These are phyloP conservation scores for Bryum argenteum DNA, from an alignment of 225 moss, liverwort and hornwort genomes.

Conservation along the genomic window DNA sequence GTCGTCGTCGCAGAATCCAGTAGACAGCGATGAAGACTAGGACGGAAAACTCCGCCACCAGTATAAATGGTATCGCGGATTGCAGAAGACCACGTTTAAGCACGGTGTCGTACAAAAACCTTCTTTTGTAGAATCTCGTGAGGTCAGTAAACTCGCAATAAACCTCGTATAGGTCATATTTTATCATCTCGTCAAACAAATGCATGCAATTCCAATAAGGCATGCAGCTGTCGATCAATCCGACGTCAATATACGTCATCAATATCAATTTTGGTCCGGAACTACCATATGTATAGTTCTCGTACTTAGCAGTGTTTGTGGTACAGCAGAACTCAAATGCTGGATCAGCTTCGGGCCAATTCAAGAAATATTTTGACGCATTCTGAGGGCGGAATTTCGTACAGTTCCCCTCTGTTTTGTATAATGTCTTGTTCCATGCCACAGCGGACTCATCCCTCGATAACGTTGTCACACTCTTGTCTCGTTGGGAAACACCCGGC, in stretches of 20 bases:
- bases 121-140: not conserved
- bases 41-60: not conserved
- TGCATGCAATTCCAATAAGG: not conserved
- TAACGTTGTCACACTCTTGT: accelerated
- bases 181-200: not conserved
- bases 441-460: too few relatives aligned
- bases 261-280: accelerated
- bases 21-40: not conserved
- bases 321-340: not conserved
- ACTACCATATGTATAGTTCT: not conserved
- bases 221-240: conserved; percentile 13
- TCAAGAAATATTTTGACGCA: not conserved
- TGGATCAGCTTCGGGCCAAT: conserved; percentile 8
- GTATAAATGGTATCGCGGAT: not conserved
- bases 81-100: not conserved
- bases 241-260: accelerated
- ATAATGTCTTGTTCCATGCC: not conserved
- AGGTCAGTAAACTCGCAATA: not conserved
- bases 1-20: not conserved
- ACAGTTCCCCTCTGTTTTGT: not conserved
- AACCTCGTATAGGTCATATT: accelerated
- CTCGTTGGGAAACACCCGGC: not conserved
- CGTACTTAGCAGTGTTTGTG: accelerated
- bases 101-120: not conserved
- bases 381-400: not conserved